phyloP scores from a whole-genome alignment of 1,284 basidiomycete species.

The Ustilago shanxiensis region DNA sequence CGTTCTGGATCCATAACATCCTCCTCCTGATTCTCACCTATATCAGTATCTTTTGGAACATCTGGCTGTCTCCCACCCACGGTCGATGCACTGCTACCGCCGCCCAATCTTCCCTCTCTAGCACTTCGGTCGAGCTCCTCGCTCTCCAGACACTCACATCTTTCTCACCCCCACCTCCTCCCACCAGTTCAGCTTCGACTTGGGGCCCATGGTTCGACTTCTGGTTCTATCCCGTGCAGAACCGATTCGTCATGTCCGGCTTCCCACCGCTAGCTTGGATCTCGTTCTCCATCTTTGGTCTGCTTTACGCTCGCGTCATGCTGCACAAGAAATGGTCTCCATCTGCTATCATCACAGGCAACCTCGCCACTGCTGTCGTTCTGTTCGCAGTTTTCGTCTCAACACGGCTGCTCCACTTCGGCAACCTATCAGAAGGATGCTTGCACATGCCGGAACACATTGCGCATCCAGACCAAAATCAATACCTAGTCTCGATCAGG shows the following conservation, averaged over 20 bases:
- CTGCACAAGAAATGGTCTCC: constrained; percentile 26
- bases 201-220: constrained; percentile 49
- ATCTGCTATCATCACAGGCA: constrained; percentile 16
- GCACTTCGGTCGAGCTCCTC: constrained; percentile 12
- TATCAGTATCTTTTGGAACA: constrained; percentile 49
- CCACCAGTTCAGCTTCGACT: background rate
- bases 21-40: constrained; percentile 30
- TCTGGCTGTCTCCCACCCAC: constrained; percentile 45
- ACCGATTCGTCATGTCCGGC: constrained; percentile 40
- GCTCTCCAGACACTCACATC: constrained; percentile 3
- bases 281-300: constrained; percentile 56
- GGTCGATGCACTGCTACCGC: constrained; percentile 32
- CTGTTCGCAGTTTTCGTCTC: constrained; percentile 50
- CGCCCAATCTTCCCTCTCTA: background rate
- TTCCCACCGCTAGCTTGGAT: constrained; percentile 63
- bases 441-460: constrained; percentile 41
- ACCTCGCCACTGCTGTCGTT: constrained; percentile 19
- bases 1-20: constrained; percentile 48
- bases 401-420: constrained; percentile 53
- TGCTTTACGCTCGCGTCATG: constrained; percentile 56
- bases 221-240: constrained; percentile 47
- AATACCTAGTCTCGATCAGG: constrained; percentile 47
- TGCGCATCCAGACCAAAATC: constrained; percentile 26
- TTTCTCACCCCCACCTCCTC: background rate
- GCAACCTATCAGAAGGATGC: constrained; percentile 57